These are phyloP conservation scores for Penicillium sp. DNA, from an alignment of 2,329 filamentous ascomycete species.

Conservation along the genomic window DNA sequence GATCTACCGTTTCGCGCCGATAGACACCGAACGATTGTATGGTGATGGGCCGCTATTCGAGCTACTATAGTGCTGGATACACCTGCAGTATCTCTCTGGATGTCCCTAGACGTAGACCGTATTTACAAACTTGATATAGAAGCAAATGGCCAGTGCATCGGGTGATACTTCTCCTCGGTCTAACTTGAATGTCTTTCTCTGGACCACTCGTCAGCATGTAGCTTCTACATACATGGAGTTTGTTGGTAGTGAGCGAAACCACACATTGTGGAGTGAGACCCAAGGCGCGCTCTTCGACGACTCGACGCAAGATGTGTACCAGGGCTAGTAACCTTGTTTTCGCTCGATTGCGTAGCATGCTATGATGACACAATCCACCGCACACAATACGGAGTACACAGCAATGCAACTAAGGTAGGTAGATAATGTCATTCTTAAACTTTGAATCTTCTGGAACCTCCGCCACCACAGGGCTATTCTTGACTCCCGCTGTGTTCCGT, in stretches of 20 bases:
- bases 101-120: no score
- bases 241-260: not conserved
- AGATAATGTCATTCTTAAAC: not conserved
- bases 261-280: not conserved
- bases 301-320: not conserved
- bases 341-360: not conserved
- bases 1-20: conserved; percentile 21
- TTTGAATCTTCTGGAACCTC: not conserved
- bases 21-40: conserved; percentile 4
- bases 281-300: not conserved
- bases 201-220: no score
- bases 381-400: not conserved
- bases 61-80: no score
- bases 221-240: no score
- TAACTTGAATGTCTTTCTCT: no score
- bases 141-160: no score
- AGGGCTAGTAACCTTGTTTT: not conserved
- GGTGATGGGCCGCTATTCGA: not conserved
- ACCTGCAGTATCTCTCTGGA: no score
- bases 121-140: no score
- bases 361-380: not conserved
- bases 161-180: no score
- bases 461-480: not conserved
- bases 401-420: not conserved
- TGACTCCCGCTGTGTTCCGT: conserved; percentile 12